Evolutionary conservation across 306 rosid species (phyloP).

Genomic region (Vigna unguiculata): DNA sequence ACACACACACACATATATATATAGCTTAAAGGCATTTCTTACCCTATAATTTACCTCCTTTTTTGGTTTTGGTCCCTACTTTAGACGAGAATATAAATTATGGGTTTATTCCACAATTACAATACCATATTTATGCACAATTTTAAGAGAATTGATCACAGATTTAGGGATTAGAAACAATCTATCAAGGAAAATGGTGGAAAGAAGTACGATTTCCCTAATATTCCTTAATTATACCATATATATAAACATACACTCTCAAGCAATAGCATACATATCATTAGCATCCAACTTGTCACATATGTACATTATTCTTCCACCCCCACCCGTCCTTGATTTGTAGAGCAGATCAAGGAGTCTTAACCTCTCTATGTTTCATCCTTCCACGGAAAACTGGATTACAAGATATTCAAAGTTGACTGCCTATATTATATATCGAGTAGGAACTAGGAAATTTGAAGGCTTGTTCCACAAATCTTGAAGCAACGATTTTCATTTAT

Average conservation of each 20-base stretch:
- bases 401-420: too few relatives aligned
- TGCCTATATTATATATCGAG: too few relatives aligned
- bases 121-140: background rate
- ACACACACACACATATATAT: too few relatives aligned
- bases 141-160: background rate
- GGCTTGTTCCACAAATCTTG: background rate
- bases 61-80: background rate
- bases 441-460: too few relatives aligned
- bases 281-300: background rate
- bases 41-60: background rate
- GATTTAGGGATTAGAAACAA: background rate
- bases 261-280: background rate
- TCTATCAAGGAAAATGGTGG: background rate
- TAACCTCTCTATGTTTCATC: too few relatives aligned
- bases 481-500: slow-evolving; percentile 6
- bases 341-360: background rate
- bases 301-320: background rate
- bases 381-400: too few relatives aligned
- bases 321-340: background rate
- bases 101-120: background rate
- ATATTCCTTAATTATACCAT: background rate
- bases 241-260: background rate
- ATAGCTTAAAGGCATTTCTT: background rate
- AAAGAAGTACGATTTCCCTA: background rate
- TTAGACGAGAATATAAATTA: background rate